These are phyloP conservation scores for Oryza meridionalis DNA, from an alignment of 176 grass and related monocot genomes.

Conservation along the genomic window DNA sequence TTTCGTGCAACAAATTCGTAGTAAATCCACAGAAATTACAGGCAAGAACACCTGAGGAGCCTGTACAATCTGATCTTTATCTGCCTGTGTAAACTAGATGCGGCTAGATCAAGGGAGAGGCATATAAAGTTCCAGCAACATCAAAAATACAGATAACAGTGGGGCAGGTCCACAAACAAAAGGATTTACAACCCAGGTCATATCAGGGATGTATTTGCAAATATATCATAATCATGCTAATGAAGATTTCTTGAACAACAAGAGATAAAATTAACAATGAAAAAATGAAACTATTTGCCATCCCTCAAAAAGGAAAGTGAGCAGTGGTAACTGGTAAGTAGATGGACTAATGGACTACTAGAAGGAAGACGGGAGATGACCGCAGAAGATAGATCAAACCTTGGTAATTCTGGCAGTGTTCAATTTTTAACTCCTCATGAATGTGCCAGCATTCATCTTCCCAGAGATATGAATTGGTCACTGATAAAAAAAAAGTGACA, in stretches of 20 bases:
- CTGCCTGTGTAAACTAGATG: not conserved
- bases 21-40: not conserved
- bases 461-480: not conserved
- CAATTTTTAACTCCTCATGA: not conserved
- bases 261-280: not conserved
- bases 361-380: not conserved
- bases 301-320: not conserved
- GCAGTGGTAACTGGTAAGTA: not conserved
- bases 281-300: not conserved
- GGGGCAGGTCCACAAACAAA: not conserved
- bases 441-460: slow-evolving; percentile 11
- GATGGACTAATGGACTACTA: not conserved
- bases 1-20: not conserved
- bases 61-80: not conserved
- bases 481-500: slow-evolving; percentile 12
- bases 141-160: slow-evolving; percentile 3
- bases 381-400: not conserved
- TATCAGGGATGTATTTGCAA: not conserved
- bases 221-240: not conserved
- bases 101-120: not conserved
- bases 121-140: slow-evolving; percentile 32
- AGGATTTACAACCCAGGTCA: not conserved
- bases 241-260: not conserved
- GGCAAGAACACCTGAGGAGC: not conserved
- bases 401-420: not conserved